Evolutionary conservation across 1,284 basidiomycete species (phyloP), one percentile per base, ranked within the genome.

Genomic region (Malassezia sp.): DNA sequence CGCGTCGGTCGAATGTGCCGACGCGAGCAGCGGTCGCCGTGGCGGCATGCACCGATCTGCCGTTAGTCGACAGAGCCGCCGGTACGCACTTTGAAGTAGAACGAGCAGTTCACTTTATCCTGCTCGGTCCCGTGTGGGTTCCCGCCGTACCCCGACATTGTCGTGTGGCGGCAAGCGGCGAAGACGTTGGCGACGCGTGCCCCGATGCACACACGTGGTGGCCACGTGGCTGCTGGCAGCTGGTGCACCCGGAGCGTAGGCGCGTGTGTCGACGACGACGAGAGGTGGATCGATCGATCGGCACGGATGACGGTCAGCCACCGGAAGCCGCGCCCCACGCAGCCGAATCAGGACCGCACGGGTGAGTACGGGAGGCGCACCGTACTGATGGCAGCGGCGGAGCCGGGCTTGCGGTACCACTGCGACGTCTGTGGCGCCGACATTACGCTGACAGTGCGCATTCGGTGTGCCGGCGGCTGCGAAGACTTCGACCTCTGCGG

Each of bases 1-100:
- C 91, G 96, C 2, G 87, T 84, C 1, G 93, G 93, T 63, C 85
- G 83, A 71, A 95, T 96, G 74, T 99, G 93, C 72, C 97, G 96
- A 63, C 93, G 79, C 3, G 86, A 93, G 70, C 88, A 93, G 49
- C 89, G 79, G 62, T 93, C 89, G n/a, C 88, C 88, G 71, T 93
- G 88, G 28, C 88, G 79, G 73, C 88, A 93, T 45, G 88, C 88
- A 47, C 88, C 88, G 74, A 93, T 93, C 82, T 90, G 38, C 24
- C 23, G 14, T 20, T 23, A 33, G 21, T n/a, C 8, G 17, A 14
- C 5, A 14, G 5, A 20, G 21, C 7, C 5, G 11, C 9, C 15
- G 45, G 8, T 47, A 15, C 39, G 37, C 56, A 84, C 85, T 74
- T 90, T 90, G 76, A 88, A 88, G 72, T 90, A 90, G 73, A 90